These are phyloP conservation scores for Calonectria hongkongensis DNA, from an alignment of 2,329 filamentous ascomycete species.

Conservation along the genomic window DNA sequence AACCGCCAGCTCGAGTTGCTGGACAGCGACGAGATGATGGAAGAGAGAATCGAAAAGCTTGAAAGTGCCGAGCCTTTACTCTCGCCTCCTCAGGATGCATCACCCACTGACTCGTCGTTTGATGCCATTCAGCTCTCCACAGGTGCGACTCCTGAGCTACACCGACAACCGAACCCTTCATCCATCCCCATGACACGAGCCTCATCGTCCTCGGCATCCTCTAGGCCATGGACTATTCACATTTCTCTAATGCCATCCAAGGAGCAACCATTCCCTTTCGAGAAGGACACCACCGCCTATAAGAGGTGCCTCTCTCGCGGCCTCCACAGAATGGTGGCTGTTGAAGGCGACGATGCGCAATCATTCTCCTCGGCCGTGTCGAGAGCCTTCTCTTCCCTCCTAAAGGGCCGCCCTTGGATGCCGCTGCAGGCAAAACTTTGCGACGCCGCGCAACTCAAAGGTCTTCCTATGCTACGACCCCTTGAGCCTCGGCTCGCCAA, in stretches of 20 bases:
- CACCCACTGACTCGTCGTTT: constrained; percentile 34
- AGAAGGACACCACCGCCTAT: constrained; percentile 77
- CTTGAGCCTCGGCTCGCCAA: constrained; percentile 67
- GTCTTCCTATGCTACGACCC: constrained; percentile 76
- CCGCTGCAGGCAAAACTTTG: constrained; percentile 76
- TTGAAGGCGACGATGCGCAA: constrained; percentile 68
- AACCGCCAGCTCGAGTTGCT: constrained; percentile 70
- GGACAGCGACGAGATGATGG: constrained; percentile 70
- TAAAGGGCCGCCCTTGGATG: constrained; percentile 72
- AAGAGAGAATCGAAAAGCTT: constrained; percentile 73
- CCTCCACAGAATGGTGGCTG: constrained; percentile 74
- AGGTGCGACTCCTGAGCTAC: constrained; percentile 31
- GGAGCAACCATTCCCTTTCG: constrained; percentile 75
- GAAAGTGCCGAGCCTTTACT: constrained; percentile 54
- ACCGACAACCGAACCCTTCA: constrained; percentile 34
- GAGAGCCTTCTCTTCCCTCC: constrained; percentile 68
- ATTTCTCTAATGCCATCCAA: constrained; percentile 74
- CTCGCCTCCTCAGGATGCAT: constrained; percentile 51
- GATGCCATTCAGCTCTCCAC: constrained; percentile 46
- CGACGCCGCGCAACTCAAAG: constrained; percentile 72
- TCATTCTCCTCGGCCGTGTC: constrained; percentile 70
- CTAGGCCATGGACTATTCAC: constrained; percentile 74
- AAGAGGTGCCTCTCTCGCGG: constrained; percentile 77
- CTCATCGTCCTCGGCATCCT: constrained; percentile 39
- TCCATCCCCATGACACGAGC: constrained; percentile 27